Evolutionary conservation across 805 yeast species (phyloP), one percentile per base, ranked within the genome.

Genomic region (Priceomyces melissophilus): DNA sequence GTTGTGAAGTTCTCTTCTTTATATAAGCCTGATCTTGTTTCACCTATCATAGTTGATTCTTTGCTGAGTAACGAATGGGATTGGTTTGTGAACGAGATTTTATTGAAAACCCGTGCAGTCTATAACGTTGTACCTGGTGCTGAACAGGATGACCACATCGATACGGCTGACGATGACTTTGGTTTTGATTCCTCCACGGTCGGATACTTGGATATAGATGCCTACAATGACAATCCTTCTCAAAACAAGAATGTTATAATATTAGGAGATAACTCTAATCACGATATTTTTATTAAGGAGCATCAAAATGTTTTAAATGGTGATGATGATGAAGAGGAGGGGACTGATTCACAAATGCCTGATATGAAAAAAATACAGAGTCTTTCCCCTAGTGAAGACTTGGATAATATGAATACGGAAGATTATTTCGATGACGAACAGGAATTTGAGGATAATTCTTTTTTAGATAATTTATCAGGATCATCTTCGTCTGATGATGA

Each of bases 1-100:
- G 89, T 93, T 35, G 96, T 89, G 37, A 93, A 93, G 59, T 93
- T 93, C 60, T 71, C 78, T 3, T 74, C 71, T n/a, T 60, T 79
- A 12, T 79, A 78, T 51, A 71, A 80, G 30, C 81, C 84, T 6
- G 84, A 79, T 45, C 61, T 78, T 16, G 73, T 81, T 10, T 75
- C 85, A 2, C 74, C 77, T 3, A 55, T 67, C 4, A 78, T 81
- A 14, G 75, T 73, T 10, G 72, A 68, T 9, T 73, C 76, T 3
- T 56, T 76, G 40, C 58, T 58, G 32, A 78, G 78, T 7, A 71
- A 70, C 3, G 55, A 57, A 17, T 78, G 83, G 83, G 68, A 67
- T 27, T 69, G 72, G 60, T 78, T 75, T 55, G 73, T 76, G 16
- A 66, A 69, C 35, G 75, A 70, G 8, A 63, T 73, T 13, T 56